Evolutionary conservation across 2,329 filamentous ascomycete genomes (phyloP).

Genomic region (Xylariaceae sp.): DNA sequence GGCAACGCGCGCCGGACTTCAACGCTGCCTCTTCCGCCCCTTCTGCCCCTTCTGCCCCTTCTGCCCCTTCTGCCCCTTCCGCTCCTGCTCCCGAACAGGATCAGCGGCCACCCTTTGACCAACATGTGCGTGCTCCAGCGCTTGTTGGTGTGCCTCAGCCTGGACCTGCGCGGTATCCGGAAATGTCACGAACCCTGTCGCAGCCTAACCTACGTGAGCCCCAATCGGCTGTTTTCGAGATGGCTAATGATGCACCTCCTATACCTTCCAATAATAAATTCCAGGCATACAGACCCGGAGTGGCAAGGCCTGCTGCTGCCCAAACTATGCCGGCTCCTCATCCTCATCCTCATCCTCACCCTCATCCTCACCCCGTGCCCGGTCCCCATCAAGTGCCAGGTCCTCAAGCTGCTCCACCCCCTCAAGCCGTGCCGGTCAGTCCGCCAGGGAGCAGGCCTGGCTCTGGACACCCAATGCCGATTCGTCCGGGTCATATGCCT

Average conservation of each 20-base stretch:
- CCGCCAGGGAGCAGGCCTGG: conserved; percentile 30
- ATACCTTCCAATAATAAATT: conserved; percentile 40
- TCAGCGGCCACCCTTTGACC: conserved; percentile 42
- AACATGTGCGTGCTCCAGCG: conserved; percentile 38
- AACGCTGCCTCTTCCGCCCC: conserved; percentile 32
- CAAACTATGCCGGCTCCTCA: no score
- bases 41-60: no score
- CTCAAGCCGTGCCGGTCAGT: conserved; percentile 29
- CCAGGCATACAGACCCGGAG: conserved; percentile 29
- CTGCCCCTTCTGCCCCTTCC: no score
- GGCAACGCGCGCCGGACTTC: conserved; percentile 38
- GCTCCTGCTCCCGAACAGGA: conserved; percentile 17
- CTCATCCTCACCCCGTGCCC: no score
- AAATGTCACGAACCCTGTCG: conserved; percentile 57
- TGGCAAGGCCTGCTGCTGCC: conserved; percentile 1
- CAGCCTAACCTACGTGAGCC: conserved; percentile 60
- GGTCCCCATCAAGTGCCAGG: neutral
- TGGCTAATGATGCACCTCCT: conserved; percentile 57
- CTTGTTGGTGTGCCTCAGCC: conserved; percentile 37
- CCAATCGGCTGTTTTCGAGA: conserved; percentile 67
- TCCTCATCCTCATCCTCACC: no score
- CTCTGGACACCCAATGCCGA: conserved; percentile 55
- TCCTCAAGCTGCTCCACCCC: conserved; percentile 23
- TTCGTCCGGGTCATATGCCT: conserved; percentile 57
- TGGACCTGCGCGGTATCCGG: conserved; percentile 46